Evolutionary conservation across 2,329 filamentous ascomycete genomes (phyloP), one percentile per base, ranked within the genome.

Genomic region (Penicillium sp.): DNA sequence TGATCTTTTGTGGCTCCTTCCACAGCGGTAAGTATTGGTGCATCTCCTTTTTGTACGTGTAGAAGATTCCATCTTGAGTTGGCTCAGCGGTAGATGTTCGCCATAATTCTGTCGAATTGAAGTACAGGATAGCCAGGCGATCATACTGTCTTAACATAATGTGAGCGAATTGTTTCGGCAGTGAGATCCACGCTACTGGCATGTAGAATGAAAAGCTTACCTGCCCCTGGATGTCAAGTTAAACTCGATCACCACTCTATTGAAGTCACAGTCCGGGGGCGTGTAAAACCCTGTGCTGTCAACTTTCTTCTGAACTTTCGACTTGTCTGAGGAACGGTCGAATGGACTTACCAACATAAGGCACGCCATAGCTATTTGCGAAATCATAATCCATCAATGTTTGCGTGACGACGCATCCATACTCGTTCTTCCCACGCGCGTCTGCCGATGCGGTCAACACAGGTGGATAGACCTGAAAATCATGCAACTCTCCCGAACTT

Each of bases 1-100:
- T 48, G 27, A 48, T 19, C 46, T 48, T 48, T 48, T 48, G 46
- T 10, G 46, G 46, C 10, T 48, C n/a, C 46, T 48, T 48, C 46
- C 46, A 48, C 13, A 48, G 46, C 16, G 46, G n/a, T 9, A 48
- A 29, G n/a, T 48, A 48, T 21, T 48, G 46, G 46, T 48, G 46
- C 46, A 48, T 48, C 24, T 48, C 46, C 19, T 48, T 48, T 21
- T 29, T 48, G 46, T 48, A 48, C 10, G 46, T 31, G 29, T 48
- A 48, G 7, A 19, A 48, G 26, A 48, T 48, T 35, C 46, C 46
- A 48, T 48, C 46, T 21, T 16, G 19, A 13, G 46, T 48, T 21
- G 46, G 46, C 29, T 48, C 46, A 14, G 46, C 46, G 27, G 46
- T 48, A 24, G 46, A 48, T 33, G 46, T 48, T 48, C 46, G 24